phyloP scores from a whole-genome alignment of 768 basidiomycete species.

The Naematelia aurantialba region DNA sequence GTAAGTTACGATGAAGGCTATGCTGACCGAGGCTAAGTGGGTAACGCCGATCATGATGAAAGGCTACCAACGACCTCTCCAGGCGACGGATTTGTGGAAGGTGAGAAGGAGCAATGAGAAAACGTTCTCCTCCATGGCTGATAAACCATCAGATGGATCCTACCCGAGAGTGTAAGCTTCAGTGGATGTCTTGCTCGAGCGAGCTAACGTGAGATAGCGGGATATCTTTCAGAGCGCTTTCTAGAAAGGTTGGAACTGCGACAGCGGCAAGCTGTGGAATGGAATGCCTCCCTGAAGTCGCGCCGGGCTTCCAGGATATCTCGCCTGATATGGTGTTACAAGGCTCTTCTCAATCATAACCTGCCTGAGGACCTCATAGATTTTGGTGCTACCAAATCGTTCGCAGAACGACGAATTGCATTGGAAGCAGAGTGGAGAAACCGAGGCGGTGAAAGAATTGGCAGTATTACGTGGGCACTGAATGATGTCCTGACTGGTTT shows the following conservation, averaged over 20 bases:
- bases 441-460: constrained; percentile 16
- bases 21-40: constrained; percentile 27
- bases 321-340: constrained; percentile 49
- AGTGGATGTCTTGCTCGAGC: constrained; percentile 40
- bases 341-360: constrained; percentile 53
- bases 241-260: constrained; percentile 60
- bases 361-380: constrained; percentile 11
- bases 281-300: constrained; percentile 57
- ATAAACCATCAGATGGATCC: constrained; percentile 35
- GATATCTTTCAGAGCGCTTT: constrained; percentile 57
- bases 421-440: constrained; percentile 50
- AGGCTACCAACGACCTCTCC: constrained; percentile 69
- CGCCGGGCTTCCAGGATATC: constrained; percentile 24
- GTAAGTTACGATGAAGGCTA: constrained; percentile 55
- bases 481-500: constrained; percentile 44
- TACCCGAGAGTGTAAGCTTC: constrained; percentile 31
- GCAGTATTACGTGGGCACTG: constrained; percentile 33
- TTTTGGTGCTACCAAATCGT: constrained; percentile 13
- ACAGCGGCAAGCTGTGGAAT: constrained; percentile 56
- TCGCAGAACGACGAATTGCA: constrained; percentile 52
- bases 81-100: constrained; percentile 71
- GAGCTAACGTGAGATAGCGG: constrained; percentile 53
- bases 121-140: no score
- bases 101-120: no score
- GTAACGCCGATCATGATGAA: constrained; percentile 54